These are phyloP conservation scores for Fusarium guadeloupense DNA, from an alignment of 2,329 filamentous ascomycete species.

Conservation along the genomic window DNA sequence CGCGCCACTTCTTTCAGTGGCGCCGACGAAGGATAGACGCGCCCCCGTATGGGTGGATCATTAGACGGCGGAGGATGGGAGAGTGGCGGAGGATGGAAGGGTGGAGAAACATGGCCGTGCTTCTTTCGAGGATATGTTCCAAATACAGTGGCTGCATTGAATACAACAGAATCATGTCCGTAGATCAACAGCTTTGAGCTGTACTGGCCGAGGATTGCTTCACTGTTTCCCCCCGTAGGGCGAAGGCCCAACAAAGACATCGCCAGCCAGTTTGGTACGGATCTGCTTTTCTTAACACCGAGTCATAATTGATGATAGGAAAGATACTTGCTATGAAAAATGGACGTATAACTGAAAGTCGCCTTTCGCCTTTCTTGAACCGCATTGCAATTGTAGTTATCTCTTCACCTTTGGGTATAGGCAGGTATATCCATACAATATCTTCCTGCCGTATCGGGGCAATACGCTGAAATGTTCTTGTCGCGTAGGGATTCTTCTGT, in stretches of 20 bases:
- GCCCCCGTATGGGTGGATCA: background rate
- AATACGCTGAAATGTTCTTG: background rate
- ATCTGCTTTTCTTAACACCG: background rate
- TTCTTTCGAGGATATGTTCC: constrained; percentile 8
- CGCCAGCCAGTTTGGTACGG: constrained; percentile 13
- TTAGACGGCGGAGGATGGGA: background rate
- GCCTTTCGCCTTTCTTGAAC: background rate
- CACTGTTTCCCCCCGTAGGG: background rate
- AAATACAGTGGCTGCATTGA: constrained; percentile 18
- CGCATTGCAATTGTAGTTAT: background rate
- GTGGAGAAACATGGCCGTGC: background rate
- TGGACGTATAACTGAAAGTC: constrained; percentile 8
- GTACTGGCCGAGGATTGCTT: constrained; percentile 11
- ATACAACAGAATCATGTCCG: constrained; percentile 1
- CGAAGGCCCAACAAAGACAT: constrained; percentile 7
- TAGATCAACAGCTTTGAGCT: constrained; percentile 8
- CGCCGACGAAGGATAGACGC: background rate
- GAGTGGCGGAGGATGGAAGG: no score
- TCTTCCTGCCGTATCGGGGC: background rate
- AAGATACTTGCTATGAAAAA: constrained; percentile 2
- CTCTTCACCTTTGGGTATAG: constrained; percentile 8
- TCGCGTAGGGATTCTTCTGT: background rate
- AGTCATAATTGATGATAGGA: fast-evolving
- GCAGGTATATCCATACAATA: background rate
- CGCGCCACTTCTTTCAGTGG: background rate